Evolutionary conservation across 345 rosid species (phyloP).

Genomic region (Brassica nigra): DNA sequence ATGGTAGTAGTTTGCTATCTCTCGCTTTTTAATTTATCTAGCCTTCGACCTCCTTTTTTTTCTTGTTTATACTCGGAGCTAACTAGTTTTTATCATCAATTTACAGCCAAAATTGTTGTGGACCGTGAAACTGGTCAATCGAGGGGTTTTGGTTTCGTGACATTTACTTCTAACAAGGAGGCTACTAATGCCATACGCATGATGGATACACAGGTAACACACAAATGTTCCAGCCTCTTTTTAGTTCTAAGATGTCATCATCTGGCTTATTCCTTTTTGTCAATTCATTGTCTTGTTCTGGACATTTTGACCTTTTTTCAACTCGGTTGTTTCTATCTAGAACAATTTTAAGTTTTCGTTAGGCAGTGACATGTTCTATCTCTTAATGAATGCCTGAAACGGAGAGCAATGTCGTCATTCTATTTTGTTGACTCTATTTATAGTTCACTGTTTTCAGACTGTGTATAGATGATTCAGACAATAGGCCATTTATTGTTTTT

Average conservation of each 20-base stretch:
- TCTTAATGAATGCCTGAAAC: no score
- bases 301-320: not conserved
- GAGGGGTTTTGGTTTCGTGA: constrained; percentile 92
- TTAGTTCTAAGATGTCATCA: not conserved
- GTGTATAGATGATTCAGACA: not conserved
- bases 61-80: not conserved
- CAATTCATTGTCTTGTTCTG: not conserved
- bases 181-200: constrained; percentile 77
- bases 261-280: not conserved
- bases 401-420: no score
- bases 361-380: not conserved
- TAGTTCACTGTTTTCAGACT: not conserved
- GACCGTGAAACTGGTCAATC: constrained; percentile 93
- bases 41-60: constrained; percentile 28
- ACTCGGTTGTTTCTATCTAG: not conserved
- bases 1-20: constrained; percentile 51
- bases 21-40: constrained; percentile 32
- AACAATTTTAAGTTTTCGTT: not conserved
- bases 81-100: constrained; percentile 1
- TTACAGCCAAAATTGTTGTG: constrained; percentile 74
- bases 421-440: no score
- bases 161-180: constrained; percentile 65
- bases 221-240: not conserved
- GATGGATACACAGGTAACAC: constrained; percentile 85
- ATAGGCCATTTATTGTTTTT: constrained; percentile 47